Base-by-base conservation (phyloP, 2,329 filamentous ascomycete species). In the Microdochium bolleyi region DNA sequence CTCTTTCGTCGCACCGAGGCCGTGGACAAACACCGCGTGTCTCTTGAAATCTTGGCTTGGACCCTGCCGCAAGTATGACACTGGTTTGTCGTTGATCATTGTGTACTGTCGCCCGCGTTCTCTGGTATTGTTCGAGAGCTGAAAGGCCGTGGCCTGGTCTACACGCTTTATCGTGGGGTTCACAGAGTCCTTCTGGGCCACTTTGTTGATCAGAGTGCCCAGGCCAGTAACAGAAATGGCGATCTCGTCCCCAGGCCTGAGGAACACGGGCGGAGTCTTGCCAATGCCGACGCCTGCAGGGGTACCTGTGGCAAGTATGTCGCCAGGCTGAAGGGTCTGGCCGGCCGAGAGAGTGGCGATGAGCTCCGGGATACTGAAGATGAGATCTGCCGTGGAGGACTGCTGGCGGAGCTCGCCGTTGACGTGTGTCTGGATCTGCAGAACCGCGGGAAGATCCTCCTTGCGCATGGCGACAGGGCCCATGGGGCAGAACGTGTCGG, bases 1-100 rank as follows among this genome's bases (percentile, higher is more conserved):
- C 3, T 72, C 68, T 2, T 66, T 65, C 1, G 69, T 74, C 2
- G 71, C 74, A 3, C 78, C 78, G 0, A 83, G 67, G 5, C 79
- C 79, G 55, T 82, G 79, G n/a, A 83, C 63, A 56, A 82, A 81
- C 24, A 81, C 62, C 1, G 69, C 58, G 2, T 62, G 51, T 1
- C 49, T 41, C 13, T 56, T 14, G 56, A 60, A 11, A 48, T 48
- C 25, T 58, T 51, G 3, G 65, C 49, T 2, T 57, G 61, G 1
- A 61, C 56, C 13, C 3, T 14, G 11, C 14, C n/a, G 34, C 4
- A 38, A 14, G n/a, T 38, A 38, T 8, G 34, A 38, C 14, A 38
- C 34, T 14, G 34, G 34, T 14, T 38, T 38, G 14, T 19, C 13
- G 14, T 38, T 38, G 34, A 38, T 38, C 34, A 19, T 38, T 4